Percentiles rank a stretch among this genome's conserved stretches.
Conservation (phyloP, 1,284 basidiomycete species). For the Ustilago cynodontis region DNA sequence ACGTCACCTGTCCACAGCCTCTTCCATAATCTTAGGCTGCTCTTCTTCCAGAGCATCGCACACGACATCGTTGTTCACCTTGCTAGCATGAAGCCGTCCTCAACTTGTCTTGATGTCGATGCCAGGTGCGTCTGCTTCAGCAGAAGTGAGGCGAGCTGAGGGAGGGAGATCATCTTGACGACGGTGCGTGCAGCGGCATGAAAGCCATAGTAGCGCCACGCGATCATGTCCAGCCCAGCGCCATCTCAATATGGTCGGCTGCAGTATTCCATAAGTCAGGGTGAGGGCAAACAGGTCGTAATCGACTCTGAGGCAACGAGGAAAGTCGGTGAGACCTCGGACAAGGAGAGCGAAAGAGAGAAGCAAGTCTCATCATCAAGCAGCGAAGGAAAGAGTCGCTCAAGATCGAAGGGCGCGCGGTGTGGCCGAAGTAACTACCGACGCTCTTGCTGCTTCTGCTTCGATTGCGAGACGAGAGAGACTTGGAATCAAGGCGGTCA, state of each 20-base stretch:
- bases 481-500: no score
- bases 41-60: no score
- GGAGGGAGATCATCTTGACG: no score
- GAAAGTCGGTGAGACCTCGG: no score
- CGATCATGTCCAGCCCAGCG: not conserved
- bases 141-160: no score
- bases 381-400: not conserved
- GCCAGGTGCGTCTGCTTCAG: no score
- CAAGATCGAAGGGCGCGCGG: constrained; percentile 10
- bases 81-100: not conserved
- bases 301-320: no score
- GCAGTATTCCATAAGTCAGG: no score
- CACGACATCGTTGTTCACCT: no score
- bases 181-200: not conserved
- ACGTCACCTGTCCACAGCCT: not conserved
- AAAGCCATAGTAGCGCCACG: not conserved
- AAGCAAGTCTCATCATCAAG: constrained; percentile 3
- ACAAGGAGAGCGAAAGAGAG: not conserved
- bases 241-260: no score
- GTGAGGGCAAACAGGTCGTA: no score
- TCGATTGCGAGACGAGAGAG: not conserved
- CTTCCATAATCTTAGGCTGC: no score
- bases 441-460: not conserved
- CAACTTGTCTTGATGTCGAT: not conserved
- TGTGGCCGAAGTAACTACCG: not conserved